These are phyloP conservation scores for Arabidopsis hybrid DNA, from an alignment of 441 rosid genomes.

Conservation along the genomic window DNA sequence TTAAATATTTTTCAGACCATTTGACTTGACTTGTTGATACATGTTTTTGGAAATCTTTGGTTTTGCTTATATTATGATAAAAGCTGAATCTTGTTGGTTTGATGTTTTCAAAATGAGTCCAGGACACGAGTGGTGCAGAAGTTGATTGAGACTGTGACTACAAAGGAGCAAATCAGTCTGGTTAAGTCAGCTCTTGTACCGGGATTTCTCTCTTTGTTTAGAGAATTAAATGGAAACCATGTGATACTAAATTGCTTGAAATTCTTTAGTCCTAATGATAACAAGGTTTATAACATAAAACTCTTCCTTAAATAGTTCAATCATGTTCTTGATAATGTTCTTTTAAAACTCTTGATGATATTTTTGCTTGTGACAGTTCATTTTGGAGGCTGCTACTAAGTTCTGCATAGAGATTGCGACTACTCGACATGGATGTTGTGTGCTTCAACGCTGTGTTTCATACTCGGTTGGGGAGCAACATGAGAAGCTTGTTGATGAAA, in stretches of 20 bases:
- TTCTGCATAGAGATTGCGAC: conserved; percentile 70
- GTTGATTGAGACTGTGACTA: conserved; percentile 73
- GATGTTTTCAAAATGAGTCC: conserved; percentile 29
- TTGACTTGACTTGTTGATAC: conserved; percentile 29
- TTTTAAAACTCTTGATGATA: background rate
- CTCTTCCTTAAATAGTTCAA: background rate
- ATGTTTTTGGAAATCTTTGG: conserved; percentile 26
- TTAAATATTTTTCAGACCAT: background rate
- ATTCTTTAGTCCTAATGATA: conserved; percentile 62
- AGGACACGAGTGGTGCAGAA: conserved; percentile 86
- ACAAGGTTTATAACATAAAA: conserved; percentile 52
- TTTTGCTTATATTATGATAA: conserved; percentile 7
- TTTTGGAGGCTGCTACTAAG: conserved; percentile 67
- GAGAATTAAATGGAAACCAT: conserved; percentile 80
- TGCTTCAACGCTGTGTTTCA: conserved; percentile 68
- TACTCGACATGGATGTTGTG: conserved; percentile 79
- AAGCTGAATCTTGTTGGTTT: conserved; percentile 31
- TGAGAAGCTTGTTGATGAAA: conserved; percentile 59
- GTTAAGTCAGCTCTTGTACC: conserved; percentile 64
- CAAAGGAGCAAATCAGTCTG: conserved; percentile 61
- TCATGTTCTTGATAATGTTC: background rate
- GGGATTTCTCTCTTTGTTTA: conserved; percentile 67
- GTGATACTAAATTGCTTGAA: conserved; percentile 77
- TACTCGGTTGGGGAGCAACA: conserved; percentile 57
- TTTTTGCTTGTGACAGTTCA: conserved; percentile 51